These are phyloP conservation scores for Hericium coralloides DNA, from an alignment of 768 basidiomycete species.

Conservation along the genomic window DNA sequence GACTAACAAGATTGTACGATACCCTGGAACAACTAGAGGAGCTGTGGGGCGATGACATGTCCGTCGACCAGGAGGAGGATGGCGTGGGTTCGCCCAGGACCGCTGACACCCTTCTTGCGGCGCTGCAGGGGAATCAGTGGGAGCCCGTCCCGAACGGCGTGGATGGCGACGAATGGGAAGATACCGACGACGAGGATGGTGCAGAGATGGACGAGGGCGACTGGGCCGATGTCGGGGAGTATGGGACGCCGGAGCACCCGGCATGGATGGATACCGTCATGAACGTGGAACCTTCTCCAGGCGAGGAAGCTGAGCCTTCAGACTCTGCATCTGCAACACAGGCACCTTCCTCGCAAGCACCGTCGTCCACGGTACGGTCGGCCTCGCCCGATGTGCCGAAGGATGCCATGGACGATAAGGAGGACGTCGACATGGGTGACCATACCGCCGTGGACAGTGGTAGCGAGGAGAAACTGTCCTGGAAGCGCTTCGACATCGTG, in stretches of 20 bases:
- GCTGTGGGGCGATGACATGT: constrained; percentile 41
- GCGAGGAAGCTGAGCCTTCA: constrained; percentile 1
- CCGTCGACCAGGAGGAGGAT: constrained; percentile 22
- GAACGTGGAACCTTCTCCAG: neutral
- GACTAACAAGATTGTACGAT: constrained; percentile 71
- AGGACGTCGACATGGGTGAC: constrained; percentile 17
- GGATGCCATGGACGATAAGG: constrained; percentile 18
- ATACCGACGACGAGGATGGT: constrained; percentile 23
- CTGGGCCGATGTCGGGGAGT: constrained; percentile 9
- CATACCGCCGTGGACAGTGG: constrained; percentile 12
- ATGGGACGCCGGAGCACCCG: constrained; percentile 2
- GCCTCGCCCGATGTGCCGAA: constrained; percentile 22
- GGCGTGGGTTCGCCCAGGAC: constrained; percentile 26
- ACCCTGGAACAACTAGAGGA: constrained; percentile 74
- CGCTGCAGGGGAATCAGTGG: constrained; percentile 14
- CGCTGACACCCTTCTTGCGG: constrained; percentile 6
- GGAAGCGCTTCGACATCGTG: constrained; percentile 80
- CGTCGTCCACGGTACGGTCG: constrained; percentile 11
- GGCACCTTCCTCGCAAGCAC: constrained; percentile 10
- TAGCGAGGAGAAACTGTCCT: constrained; percentile 35
- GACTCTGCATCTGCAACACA: constrained; percentile 11
- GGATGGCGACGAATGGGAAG: constrained; percentile 25
- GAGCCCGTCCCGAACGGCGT: constrained; percentile 17
- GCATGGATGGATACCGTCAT: neutral
- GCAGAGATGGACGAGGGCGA: constrained; percentile 6